A percentile compares a stretch with the other conserved stretches of the same genome.
Conservation (phyloP, 2,329 filamentous ascomycete genomes). For the Calonectria montana region DNA sequence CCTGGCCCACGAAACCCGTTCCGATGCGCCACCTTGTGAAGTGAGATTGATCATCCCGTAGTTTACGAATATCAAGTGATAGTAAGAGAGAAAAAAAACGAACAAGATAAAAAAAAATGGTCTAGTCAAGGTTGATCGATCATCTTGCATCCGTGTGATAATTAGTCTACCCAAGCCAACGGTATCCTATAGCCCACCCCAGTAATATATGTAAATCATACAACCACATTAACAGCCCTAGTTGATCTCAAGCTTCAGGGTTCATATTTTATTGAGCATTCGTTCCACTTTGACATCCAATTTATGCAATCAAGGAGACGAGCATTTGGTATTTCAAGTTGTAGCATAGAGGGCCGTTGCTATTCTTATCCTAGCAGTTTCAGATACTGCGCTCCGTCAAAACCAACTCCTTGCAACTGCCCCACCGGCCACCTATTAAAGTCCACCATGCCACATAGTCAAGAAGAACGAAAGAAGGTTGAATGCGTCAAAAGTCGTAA, state of each 20-base stretch:
- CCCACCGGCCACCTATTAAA: not conserved
- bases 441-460: not conserved
- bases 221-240: not conserved
- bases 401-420: not conserved
- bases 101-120: too few relatives aligned
- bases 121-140: too few relatives aligned
- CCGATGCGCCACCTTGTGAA: not conserved
- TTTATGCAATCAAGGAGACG: not conserved
- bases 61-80: not conserved
- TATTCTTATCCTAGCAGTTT: not conserved
- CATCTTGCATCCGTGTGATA: too few relatives aligned
- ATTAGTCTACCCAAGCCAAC: not conserved
- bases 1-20: not conserved
- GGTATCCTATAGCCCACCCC: too few relatives aligned
- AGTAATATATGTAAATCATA: not conserved
- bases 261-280: not conserved
- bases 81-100: not conserved
- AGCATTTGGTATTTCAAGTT: not conserved
- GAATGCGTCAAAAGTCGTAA: slow-evolving; percentile 7
- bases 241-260: not conserved
- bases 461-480: not conserved
- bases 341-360: not conserved
- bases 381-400: not conserved
- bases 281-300: not conserved
- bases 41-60: not conserved